phyloP scores from a whole-genome alignment of 2,329 filamentous ascomycete genomes.

The Colletotrichum viniferum region DNA sequence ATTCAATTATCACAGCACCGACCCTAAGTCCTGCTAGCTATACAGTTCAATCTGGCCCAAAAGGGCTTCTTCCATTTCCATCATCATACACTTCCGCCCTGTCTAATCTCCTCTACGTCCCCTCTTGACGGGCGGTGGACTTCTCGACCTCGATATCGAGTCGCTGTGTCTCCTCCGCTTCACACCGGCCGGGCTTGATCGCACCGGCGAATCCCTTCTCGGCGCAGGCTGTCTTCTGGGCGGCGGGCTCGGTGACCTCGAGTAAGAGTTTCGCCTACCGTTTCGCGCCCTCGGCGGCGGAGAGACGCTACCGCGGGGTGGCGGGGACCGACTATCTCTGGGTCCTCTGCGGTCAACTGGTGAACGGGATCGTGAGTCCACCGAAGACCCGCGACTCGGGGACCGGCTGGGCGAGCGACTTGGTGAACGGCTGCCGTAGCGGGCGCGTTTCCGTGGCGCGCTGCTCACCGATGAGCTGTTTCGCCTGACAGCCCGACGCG shows the following conservation, averaged over 20 bases:
- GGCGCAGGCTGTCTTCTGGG: constrained; percentile 7
- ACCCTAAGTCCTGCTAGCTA: neutral
- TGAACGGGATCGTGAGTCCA: constrained; percentile 29
- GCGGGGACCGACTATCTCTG: constrained; percentile 23
- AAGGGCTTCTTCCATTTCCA: neutral
- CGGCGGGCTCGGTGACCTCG: constrained; percentile 25
- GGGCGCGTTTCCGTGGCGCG: constrained; percentile 27
- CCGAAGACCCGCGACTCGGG: constrained; percentile 29
- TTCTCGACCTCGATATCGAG: constrained; percentile 25
- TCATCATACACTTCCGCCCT: neutral
- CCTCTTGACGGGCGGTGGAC: constrained; percentile 26
- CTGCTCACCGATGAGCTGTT: constrained; percentile 39
- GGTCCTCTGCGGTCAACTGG: constrained; percentile 10
- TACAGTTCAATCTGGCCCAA: constrained; percentile 6
- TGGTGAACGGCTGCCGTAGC: constrained; percentile 20
- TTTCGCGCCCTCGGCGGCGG: constrained; percentile 26
- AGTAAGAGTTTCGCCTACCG: constrained; percentile 24
- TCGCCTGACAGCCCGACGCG: constrained; percentile 28
- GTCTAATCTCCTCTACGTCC: constrained; percentile 26
- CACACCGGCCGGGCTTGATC: constrained; percentile 10
- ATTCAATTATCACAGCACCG: neutral
- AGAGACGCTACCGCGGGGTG: neutral
- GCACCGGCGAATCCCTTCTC: neutral
- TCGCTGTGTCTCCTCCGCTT: constrained; percentile 26
- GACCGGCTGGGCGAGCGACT: constrained; percentile 17